Conservation (phyloP, 2,329 filamentous ascomycete genomes). For the Aspergillus uvarum region DNA sequence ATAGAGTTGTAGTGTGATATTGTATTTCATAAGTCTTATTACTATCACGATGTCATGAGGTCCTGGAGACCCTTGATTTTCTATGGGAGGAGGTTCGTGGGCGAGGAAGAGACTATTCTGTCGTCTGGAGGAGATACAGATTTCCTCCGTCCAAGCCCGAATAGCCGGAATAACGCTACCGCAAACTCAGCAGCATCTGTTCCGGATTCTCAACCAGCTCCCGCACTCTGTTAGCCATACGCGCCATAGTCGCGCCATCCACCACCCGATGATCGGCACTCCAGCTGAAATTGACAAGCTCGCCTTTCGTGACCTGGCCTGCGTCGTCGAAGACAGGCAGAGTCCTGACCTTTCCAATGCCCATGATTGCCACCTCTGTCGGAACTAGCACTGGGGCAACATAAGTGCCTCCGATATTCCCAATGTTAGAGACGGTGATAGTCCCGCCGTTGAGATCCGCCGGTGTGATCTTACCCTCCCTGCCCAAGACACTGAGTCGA, state of each 20-base stretch:
- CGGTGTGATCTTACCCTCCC: constrained; percentile 70
- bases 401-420: constrained; percentile 89
- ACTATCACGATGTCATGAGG: too few relatives aligned
- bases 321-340: constrained; percentile 72
- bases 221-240: constrained; percentile 79
- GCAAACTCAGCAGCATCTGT: constrained; percentile 78
- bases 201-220: constrained; percentile 80
- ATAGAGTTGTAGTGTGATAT: too few relatives aligned
- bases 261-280: constrained; percentile 92
- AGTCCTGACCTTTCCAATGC: constrained; percentile 75
- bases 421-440: constrained; percentile 95
- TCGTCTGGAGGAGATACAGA: too few relatives aligned
- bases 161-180: constrained; percentile 48
- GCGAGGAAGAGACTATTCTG: too few relatives aligned
- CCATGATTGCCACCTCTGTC: constrained; percentile 87
- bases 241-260: constrained; percentile 90
- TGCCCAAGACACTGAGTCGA: constrained; percentile 71
- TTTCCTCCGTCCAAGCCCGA: too few relatives aligned
- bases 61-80: too few relatives aligned
- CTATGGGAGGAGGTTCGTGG: too few relatives aligned
- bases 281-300: constrained; percentile 92
- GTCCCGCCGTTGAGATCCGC: constrained; percentile 81
- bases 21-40: too few relatives aligned
- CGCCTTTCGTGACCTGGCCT: constrained; percentile 66
- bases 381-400: constrained; percentile 88